These are phyloP conservation scores for Priceomyces carsonii DNA, from an alignment of 805 yeast genomes.

Conservation along the genomic window DNA sequence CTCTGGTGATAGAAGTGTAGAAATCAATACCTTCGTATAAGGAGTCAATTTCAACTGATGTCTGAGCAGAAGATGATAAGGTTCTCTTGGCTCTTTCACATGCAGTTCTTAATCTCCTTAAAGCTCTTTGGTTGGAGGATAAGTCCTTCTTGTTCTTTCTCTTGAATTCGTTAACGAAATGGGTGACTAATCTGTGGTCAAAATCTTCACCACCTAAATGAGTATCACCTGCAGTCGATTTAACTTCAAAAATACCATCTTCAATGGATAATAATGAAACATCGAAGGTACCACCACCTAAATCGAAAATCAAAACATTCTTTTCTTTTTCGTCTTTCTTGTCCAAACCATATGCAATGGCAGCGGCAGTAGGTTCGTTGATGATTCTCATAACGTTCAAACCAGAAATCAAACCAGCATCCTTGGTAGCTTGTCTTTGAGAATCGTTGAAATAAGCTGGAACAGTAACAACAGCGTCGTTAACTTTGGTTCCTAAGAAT, in stretches of 20 bases:
- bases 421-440: slow-evolving; percentile 47
- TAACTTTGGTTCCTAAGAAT: slow-evolving; percentile 79
- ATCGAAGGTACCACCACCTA: slow-evolving; percentile 98
- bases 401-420: slow-evolving; percentile 48
- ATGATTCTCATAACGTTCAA: slow-evolving; percentile 45
- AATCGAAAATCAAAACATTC: slow-evolving; percentile 88
- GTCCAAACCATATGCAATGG: slow-evolving; percentile 47
- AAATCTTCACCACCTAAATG: slow-evolving; percentile 98
- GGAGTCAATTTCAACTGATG: slow-evolving; percentile 95
- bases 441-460: slow-evolving; percentile 47
- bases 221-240: slow-evolving; percentile 95
- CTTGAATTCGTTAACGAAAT: slow-evolving; percentile 89
- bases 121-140: slow-evolving; percentile 76
- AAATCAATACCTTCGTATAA: slow-evolving; percentile 93
- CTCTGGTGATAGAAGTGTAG: slow-evolving; percentile 93
- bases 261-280: slow-evolving; percentile 85
- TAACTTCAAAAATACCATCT: slow-evolving; percentile 89
- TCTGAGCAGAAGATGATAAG: slow-evolving; percentile 90
- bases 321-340: slow-evolving; percentile 69
- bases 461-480: slow-evolving; percentile 47
- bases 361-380: slow-evolving; percentile 49
- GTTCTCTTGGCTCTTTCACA: slow-evolving; percentile 98
- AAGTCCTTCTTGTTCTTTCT: slow-evolving; percentile 90
- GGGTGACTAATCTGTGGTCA: slow-evolving; percentile 85
- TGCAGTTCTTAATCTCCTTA: slow-evolving; percentile 93